Conservation (phyloP, 2,329 filamentous ascomycete species). For the Arachnopeziza araneosa region DNA sequence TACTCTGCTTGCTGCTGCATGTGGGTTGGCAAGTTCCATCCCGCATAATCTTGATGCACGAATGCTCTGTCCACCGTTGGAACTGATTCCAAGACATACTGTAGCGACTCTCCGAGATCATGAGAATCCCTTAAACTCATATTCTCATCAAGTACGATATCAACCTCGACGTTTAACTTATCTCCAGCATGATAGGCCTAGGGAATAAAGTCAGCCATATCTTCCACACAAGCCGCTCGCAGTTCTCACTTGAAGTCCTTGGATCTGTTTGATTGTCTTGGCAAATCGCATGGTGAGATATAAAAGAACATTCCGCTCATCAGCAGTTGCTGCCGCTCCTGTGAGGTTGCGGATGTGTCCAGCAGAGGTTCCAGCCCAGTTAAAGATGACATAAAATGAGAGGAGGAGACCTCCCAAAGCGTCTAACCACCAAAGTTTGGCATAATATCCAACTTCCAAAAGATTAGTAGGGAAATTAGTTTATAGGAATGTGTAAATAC, state of each 20-base stretch:
- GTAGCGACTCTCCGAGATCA: conserved; percentile 57
- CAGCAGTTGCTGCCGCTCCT: conserved; percentile 48
- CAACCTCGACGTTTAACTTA: conserved; percentile 57
- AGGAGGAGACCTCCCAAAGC: conserved; percentile 54
- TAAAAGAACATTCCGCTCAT: conserved; percentile 49
- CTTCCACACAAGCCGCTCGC: background rate
- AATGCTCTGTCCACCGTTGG: conserved; percentile 36
- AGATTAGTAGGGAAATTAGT: background rate
- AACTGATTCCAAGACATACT: conserved; percentile 53
- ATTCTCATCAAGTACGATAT: conserved; percentile 50
- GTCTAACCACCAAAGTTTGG: conserved; percentile 63
- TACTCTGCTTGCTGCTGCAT: conserved; percentile 31
- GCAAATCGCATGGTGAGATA: conserved; percentile 54
- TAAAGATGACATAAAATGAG: conserved; percentile 62
- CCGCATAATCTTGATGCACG: conserved; percentile 36
- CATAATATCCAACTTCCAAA: conserved; percentile 46
- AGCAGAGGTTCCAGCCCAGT: conserved; percentile 59
- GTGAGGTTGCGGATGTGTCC: conserved; percentile 54
- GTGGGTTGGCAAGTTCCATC: conserved; percentile 31
- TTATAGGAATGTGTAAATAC: conserved; percentile 14
- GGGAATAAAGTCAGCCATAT: background rate
- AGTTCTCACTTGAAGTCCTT: conserved; percentile 37
- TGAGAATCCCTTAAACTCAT: conserved; percentile 47
- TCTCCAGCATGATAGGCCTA: conserved; percentile 55
- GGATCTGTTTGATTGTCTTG: conserved; percentile 48